Evolutionary conservation across 371 early-diverging fungal genomes (phyloP).

Genomic region (Syncephalis fuscata): DNA sequence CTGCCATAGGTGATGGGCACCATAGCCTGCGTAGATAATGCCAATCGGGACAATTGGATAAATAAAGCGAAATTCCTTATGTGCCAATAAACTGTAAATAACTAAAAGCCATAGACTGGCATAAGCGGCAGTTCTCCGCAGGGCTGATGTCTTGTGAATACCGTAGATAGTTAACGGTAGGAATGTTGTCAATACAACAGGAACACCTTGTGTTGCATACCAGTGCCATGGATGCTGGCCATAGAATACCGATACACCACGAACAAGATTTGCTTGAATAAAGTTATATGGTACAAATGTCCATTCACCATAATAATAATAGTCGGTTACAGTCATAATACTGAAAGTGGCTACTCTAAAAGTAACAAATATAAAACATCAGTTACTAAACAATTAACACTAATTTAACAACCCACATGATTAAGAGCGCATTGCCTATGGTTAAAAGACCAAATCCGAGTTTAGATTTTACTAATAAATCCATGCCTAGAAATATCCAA

Average conservation of each 20-base stretch:
- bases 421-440: no score
- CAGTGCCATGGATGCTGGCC: slow-evolving; percentile 81
- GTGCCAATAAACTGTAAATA: slow-evolving; percentile 58
- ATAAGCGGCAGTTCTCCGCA: not conserved
- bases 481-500: slow-evolving; percentile 56
- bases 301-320: slow-evolving; percentile 28
- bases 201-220: slow-evolving; percentile 71
- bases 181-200: slow-evolving; percentile 53
- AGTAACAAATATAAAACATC: no score
- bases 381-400: no score
- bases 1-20: slow-evolving; percentile 14
- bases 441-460: not conserved
- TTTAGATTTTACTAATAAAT: slow-evolving; percentile 17
- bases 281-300: slow-evolving; percentile 60
- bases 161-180: slow-evolving; percentile 40
- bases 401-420: no score
- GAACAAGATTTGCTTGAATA: slow-evolving; percentile 55
- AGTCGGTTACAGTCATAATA: slow-evolving; percentile 36
- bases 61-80: slow-evolving; percentile 91
- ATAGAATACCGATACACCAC: slow-evolving; percentile 67
- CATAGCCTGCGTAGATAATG: slow-evolving; percentile 38
- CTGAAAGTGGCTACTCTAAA: slow-evolving; percentile 19
- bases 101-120: slow-evolving; percentile 14
- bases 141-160: slow-evolving; percentile 4
- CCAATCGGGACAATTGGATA: slow-evolving; percentile 67